These are phyloP conservation scores for Trichoderma endophyticum DNA, from an alignment of 2,329 filamentous ascomycete genomes.

Conservation along the genomic window DNA sequence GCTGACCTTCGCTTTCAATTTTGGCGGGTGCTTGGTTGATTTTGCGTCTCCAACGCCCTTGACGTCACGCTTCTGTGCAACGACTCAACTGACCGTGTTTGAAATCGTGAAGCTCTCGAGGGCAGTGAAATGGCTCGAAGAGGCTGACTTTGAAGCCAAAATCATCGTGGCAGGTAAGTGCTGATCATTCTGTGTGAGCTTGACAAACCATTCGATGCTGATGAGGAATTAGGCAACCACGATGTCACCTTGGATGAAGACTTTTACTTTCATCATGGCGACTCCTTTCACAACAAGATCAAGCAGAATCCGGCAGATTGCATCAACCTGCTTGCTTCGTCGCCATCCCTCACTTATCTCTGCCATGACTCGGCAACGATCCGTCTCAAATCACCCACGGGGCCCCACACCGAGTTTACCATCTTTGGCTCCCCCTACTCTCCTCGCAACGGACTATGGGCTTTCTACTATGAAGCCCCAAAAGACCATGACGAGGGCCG, in stretches of 20 bases:
- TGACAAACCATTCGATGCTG: neutral
- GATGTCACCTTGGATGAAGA: conserved; percentile 66
- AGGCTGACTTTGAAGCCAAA: conserved; percentile 65
- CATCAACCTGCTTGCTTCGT: conserved; percentile 51
- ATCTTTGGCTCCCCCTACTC: conserved; percentile 71
- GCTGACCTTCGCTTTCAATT: neutral
- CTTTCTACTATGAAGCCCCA: conserved; percentile 58
- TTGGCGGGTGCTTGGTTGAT: neutral
- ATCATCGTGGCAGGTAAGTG: conserved; percentile 63
- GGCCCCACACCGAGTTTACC: conserved; percentile 58
- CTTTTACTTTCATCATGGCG: conserved; percentile 56
- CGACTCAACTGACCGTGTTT: neutral
- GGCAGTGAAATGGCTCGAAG: conserved; percentile 64
- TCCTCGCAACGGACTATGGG: conserved; percentile 57
- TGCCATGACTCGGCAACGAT: conserved; percentile 55
- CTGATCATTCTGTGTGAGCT: neutral
- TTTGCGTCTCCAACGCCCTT: neutral
- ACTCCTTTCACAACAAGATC: conserved; percentile 54
- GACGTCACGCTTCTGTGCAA: neutral
- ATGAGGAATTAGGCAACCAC: conserved; percentile 59
- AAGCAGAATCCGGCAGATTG: conserved; percentile 54
- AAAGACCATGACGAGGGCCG: conserved; percentile 20
- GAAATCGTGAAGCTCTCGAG: conserved; percentile 47
- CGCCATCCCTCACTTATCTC: conserved; percentile 61
- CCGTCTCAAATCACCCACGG: conserved; percentile 49